A percentile compares a stretch with the other conserved stretches of the same genome.
phyloP scores from a whole-genome alignment of 345 rosid genomes.

The Gossypium mustelinum region DNA sequence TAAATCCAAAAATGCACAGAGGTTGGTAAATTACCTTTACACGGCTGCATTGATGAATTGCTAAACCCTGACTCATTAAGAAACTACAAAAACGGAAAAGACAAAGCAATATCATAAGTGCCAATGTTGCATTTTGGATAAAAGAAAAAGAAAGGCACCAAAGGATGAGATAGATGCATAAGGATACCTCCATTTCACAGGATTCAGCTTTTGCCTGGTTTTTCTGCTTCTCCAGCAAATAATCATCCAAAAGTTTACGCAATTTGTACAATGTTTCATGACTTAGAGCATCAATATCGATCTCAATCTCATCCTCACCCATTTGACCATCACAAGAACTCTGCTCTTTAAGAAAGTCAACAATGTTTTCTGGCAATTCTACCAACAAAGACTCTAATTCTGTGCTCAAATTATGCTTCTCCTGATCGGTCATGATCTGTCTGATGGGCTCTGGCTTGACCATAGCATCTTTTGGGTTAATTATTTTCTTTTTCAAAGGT shows the following conservation, averaged over 20 bases:
- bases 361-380: slow-evolving; percentile 69
- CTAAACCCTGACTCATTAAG: slow-evolving; percentile 60
- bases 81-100: slow-evolving; percentile 43
- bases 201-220: slow-evolving; percentile 48
- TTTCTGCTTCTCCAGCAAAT: slow-evolving; percentile 48
- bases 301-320: slow-evolving; percentile 77
- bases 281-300: slow-evolving; percentile 69
- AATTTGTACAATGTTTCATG: slow-evolving; percentile 61
- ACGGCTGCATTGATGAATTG: slow-evolving; percentile 54
- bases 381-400: slow-evolving; percentile 54
- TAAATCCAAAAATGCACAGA: slow-evolving; percentile 15
- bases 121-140: not conserved
- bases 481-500: slow-evolving; percentile 40
- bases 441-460: slow-evolving; percentile 36
- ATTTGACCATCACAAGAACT: slow-evolving; percentile 47
- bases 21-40: slow-evolving; percentile 46
- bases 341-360: slow-evolving; percentile 68
- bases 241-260: slow-evolving; percentile 68
- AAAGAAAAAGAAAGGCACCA: slow-evolving; percentile 15
- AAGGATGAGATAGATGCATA: not conserved
- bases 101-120: slow-evolving; percentile 21
- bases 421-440: slow-evolving; percentile 46
- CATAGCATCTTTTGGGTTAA: slow-evolving; percentile 30
- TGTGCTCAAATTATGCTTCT: slow-evolving; percentile 49
- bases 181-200: slow-evolving; percentile 78